A percentile compares a stretch with the other conserved stretches of the same genome.
phyloP scores from a whole-genome alignment of 2,329 filamentous ascomycete species.

The Colletotrichum trifolii region DNA sequence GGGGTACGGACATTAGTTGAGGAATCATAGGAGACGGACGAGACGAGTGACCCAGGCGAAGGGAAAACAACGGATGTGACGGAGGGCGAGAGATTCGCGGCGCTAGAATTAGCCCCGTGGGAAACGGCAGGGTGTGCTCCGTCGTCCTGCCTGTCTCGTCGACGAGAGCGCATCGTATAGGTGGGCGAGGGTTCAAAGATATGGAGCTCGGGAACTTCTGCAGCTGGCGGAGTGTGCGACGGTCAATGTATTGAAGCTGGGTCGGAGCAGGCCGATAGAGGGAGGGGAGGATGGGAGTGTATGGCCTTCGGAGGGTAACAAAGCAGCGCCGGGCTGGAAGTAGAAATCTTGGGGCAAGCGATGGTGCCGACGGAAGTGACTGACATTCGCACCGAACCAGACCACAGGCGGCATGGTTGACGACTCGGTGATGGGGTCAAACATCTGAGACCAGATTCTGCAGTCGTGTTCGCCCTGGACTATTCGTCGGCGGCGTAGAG shows the following conservation, averaged over 20 bases:
- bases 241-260: neutral
- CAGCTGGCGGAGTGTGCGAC: slow-evolving; percentile 9
- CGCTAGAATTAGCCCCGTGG: slow-evolving; percentile 22
- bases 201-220: slow-evolving; percentile 22
- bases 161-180: slow-evolving; percentile 5
- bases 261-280: slow-evolving; percentile 18
- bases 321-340: neutral
- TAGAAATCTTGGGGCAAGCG: neutral
- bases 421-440: slow-evolving; percentile 1
- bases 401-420: neutral
- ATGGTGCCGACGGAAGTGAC: slow-evolving; percentile 5
- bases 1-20: neutral
- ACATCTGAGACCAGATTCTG: slow-evolving; percentile 9
- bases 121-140: slow-evolving; percentile 5
- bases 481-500: neutral
- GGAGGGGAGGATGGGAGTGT: neutral
- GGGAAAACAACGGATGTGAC: slow-evolving; percentile 18
- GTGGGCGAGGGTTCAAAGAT: slow-evolving; percentile 14
- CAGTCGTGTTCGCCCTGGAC: slow-evolving; percentile 1
- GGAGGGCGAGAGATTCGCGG: slow-evolving; percentile 12
- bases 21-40: neutral
- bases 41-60: neutral
- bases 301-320: too few relatives aligned
- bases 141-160: slow-evolving; percentile 26
- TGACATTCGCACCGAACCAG: slow-evolving; percentile 3